A percentile compares a stretch with the other conserved stretches of the same genome.
phyloP scores from a whole-genome alignment of 2,329 filamentous ascomycete species.

The Penicillium capsulatum region DNA sequence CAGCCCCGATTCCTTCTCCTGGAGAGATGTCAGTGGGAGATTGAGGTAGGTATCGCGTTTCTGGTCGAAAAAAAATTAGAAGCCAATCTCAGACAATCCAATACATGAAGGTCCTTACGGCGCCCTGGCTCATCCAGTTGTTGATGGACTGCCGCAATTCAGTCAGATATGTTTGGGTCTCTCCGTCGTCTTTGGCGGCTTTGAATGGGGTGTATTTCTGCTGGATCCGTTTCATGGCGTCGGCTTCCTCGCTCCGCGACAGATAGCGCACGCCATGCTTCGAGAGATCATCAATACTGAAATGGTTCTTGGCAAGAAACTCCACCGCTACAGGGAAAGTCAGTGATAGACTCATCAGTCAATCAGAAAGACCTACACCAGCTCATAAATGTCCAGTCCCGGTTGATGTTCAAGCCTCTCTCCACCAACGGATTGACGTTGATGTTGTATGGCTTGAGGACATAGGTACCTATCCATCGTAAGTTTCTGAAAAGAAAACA shows the following conservation, averaged over 20 bases:
- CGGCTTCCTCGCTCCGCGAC: conserved; percentile 55
- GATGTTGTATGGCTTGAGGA: conserved; percentile 62
- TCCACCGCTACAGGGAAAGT: conserved; percentile 47
- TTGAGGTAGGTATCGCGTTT: conserved; percentile 42
- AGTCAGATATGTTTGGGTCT: conserved; percentile 51
- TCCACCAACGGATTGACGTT: conserved; percentile 55
- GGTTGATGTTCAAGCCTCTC: conserved; percentile 53
- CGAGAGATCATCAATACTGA: conserved; percentile 56
- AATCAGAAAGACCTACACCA: conserved; percentile 38
- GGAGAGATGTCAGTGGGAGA: conserved; percentile 34
- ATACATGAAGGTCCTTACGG: conserved; percentile 22
- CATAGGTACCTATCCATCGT: conserved; percentile 46
- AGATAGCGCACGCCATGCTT: conserved; percentile 58
- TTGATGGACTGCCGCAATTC: conserved; percentile 45
- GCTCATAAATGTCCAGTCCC: conserved; percentile 57
- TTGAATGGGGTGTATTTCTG: conserved; percentile 43
- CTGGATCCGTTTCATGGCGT: conserved; percentile 44
- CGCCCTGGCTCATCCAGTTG: conserved; percentile 40
- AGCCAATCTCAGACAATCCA: too few species aligned
- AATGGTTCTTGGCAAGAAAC: conserved; percentile 59
- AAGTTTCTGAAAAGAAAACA: conserved; percentile 3
- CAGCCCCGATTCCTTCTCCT: conserved; percentile 9
- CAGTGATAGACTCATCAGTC: not conserved
- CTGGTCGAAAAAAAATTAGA: not conserved
- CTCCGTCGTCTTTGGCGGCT: too few species aligned